A percentile compares a stretch with the other conserved stretches of the same genome.
These are phyloP conservation scores for Gonapodya sp. DNA, from an alignment of 192 early-diverging fungal species.

Conservation along the genomic window DNA sequence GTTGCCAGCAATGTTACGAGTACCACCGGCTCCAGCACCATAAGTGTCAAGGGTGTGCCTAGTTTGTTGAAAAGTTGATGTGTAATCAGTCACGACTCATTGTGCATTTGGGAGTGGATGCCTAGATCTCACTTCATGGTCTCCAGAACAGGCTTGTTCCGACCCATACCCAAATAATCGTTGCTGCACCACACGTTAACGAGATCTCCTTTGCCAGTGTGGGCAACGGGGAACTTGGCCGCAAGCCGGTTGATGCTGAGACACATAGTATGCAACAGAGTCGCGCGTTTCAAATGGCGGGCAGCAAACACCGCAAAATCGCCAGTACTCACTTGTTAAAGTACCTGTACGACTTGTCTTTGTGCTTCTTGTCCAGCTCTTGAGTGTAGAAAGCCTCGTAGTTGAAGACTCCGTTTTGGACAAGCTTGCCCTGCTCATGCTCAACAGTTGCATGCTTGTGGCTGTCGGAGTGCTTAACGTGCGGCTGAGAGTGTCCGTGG, in stretches of 20 bases:
- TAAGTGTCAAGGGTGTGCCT: slow-evolving; percentile 82
- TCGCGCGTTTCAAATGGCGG: neutral
- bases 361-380: slow-evolving; percentile 90
- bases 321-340: slow-evolving; percentile 74
- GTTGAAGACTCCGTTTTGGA: slow-evolving; percentile 47
- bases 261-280: neutral
- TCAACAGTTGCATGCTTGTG: slow-evolving; percentile 21
- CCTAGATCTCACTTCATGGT: slow-evolving; percentile 75
- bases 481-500: slow-evolving; percentile 6
- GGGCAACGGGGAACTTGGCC: slow-evolving; percentile 81
- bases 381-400: slow-evolving; percentile 79
- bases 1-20: slow-evolving; percentile 98
- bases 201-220: slow-evolving; percentile 78
- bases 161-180: slow-evolving; percentile 96
- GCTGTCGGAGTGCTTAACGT: slow-evolving; percentile 8
- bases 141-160: slow-evolving; percentile 72
- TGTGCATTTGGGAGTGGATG: neutral
- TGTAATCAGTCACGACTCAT: slow-evolving; percentile 12
- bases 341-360: slow-evolving; percentile 96
- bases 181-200: slow-evolving; percentile 99
- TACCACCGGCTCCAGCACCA: slow-evolving; percentile 97
- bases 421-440: neutral
- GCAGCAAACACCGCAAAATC: neutral
- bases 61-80: slow-evolving; percentile 13
- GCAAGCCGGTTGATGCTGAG: slow-evolving; percentile 86